These are phyloP conservation scores for Podila verticillata DNA, from an alignment of 192 early-diverging fungal species.

Conservation along the genomic window DNA sequence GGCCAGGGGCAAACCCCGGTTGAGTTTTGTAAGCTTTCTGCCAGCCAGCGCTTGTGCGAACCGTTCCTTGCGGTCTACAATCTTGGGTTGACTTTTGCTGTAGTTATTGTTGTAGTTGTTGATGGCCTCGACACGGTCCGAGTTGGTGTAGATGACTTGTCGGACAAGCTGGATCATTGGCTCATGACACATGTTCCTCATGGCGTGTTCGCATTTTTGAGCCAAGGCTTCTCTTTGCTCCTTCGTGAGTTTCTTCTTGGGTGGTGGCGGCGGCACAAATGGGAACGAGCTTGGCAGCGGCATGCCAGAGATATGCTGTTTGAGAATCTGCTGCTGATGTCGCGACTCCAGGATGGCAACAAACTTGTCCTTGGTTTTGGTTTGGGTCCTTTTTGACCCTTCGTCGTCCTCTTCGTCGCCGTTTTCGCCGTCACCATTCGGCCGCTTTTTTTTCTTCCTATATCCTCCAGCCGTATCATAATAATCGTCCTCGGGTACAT, in stretches of 20 bases:
- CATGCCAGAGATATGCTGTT: not conserved
- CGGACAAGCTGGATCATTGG: conserved; percentile 21
- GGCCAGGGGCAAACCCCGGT: conserved; percentile 6
- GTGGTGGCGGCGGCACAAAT: not conserved
- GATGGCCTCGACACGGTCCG: conserved; percentile 2
- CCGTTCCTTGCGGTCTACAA: conserved; percentile 11
- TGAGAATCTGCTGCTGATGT: not conserved
- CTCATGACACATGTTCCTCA: conserved; percentile 30
- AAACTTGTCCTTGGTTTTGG: conserved; percentile 31
- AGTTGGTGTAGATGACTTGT: conserved; percentile 32
- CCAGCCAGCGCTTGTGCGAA: conserved; percentile 4
- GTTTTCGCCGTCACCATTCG: conserved; percentile 11
- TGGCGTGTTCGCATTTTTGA: conserved; percentile 10
- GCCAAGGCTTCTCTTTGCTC: conserved; percentile 10
- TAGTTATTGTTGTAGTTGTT: conserved; percentile 7
- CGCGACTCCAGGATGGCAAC: conserved; percentile 28
- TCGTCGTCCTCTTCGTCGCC: conserved; percentile 12
- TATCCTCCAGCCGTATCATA: not conserved
- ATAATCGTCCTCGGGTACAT: conserved; percentile 5
- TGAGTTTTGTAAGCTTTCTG: conserved; percentile 8
- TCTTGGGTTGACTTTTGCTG: not conserved
- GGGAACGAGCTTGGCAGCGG: not conserved
- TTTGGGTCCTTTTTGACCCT: conserved; percentile 6
- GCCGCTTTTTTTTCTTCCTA: conserved; percentile 47
- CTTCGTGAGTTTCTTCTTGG: not conserved